Evolutionary conservation across 495 filamentous ascomycete genomes (phyloP).

Genomic region (Podospora bellae-mahoneyi): DNA sequence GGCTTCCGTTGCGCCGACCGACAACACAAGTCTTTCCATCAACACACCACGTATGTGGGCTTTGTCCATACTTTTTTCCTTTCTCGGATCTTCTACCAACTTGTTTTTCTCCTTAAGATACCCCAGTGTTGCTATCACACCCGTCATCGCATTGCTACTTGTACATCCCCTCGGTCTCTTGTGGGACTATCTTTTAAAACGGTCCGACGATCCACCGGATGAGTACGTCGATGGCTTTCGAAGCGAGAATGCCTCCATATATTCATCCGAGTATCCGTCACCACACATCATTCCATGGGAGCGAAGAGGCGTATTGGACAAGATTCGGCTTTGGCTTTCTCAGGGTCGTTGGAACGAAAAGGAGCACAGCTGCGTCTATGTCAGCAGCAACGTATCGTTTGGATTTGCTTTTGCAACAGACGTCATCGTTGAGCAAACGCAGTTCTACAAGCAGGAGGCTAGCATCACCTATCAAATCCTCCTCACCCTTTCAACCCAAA

Average conservation of each 20-base stretch:
- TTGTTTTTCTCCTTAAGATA: constrained; percentile 81
- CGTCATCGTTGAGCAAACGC: constrained; percentile 81
- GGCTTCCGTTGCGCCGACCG: constrained; percentile 69
- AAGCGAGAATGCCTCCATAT: constrained; percentile 20
- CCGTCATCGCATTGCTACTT: constrained; percentile 76
- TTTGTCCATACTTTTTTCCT: constrained; percentile 70
- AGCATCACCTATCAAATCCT: constrained; percentile 73
- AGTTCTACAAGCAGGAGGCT: constrained; percentile 79
- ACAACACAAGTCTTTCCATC: constrained; percentile 70
- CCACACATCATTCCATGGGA: constrained; percentile 19
- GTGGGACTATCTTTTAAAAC: constrained; percentile 70
- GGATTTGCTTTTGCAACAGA: constrained; percentile 83
- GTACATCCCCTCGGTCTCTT: constrained; percentile 75
- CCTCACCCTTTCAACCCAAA: constrained; percentile 78
- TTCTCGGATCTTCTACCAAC: constrained; percentile 78
- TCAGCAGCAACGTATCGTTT: constrained; percentile 88
- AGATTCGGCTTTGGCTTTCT: constrained; percentile 66
- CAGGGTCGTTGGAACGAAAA: constrained; percentile 84
- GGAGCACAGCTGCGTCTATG: constrained; percentile 82
- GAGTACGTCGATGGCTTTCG: constrained; percentile 55
- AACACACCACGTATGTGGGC: constrained; percentile 88
- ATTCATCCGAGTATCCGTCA: constrained; percentile 12
- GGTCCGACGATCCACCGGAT: constrained; percentile 57
- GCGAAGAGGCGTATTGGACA: constrained; percentile 35
- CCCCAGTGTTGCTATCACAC: constrained; percentile 80